phyloP scores from a whole-genome alignment of 148 eudicot genomes.

The Silene uniflora region DNA sequence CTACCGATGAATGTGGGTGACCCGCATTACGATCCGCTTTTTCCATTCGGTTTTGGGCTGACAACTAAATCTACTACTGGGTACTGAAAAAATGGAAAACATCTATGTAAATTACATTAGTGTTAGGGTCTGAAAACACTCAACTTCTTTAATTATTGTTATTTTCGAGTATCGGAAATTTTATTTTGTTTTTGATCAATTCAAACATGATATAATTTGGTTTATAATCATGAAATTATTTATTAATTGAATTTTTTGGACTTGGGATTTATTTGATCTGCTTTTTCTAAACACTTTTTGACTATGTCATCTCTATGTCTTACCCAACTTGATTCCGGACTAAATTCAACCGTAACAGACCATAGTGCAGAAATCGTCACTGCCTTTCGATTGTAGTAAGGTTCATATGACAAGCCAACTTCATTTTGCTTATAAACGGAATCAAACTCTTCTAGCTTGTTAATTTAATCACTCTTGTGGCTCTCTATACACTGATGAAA shows the following conservation, averaged over 20 bases:
- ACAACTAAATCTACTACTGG: conserved; percentile 26
- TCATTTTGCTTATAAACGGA: no score
- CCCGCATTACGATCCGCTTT: conserved; percentile 41
- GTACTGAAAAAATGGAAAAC: not conserved
- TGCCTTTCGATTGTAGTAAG: no score
- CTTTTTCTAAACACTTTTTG: not conserved
- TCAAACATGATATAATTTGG: not conserved
- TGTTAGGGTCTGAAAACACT: not conserved
- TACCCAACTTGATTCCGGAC: no score
- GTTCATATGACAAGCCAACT: no score
- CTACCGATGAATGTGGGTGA: conserved; percentile 50
- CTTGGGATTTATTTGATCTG: not conserved
- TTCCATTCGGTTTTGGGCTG: conserved; percentile 43
- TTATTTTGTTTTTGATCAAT: not conserved
- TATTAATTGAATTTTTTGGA: not conserved
- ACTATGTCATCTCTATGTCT: no score
- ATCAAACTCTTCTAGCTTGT: no score
- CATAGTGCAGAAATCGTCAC: no score
- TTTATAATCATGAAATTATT: not conserved
- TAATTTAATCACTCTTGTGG: no score
- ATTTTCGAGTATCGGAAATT: not conserved
- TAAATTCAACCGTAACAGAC: no score
- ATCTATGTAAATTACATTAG: not conserved
- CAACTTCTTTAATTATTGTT: not conserved
- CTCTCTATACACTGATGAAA: no score